Conservation (phyloP, 2,329 filamentous ascomycete species). For the Penicillium sp. region DNA sequence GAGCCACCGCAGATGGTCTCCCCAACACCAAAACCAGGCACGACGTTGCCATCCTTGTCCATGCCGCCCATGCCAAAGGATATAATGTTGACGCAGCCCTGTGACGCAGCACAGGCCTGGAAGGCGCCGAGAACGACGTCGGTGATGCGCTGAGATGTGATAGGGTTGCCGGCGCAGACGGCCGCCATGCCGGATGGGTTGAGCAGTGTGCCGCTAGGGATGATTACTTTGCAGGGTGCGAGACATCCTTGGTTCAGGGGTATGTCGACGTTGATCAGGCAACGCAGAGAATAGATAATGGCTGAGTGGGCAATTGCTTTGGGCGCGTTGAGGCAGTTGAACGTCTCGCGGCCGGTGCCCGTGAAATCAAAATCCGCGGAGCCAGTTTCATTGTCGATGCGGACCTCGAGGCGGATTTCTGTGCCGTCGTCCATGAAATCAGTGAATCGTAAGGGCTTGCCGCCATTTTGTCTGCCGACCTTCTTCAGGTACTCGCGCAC, state of each 20-base stretch:
- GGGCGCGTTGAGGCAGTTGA: slow-evolving; percentile 35
- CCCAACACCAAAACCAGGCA: background rate
- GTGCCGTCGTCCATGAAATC: slow-evolving; percentile 44
- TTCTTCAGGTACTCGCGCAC: slow-evolving; percentile 29
- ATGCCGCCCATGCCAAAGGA: background rate
- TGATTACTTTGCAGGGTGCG: slow-evolving; percentile 21
- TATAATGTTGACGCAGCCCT: slow-evolving; percentile 19
- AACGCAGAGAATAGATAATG: slow-evolving; percentile 29
- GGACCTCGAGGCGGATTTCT: slow-evolving; percentile 30
- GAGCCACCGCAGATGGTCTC: background rate
- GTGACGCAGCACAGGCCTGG: slow-evolving; percentile 14
- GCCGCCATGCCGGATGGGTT: slow-evolving; percentile 21
- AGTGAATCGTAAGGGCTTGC: slow-evolving; percentile 20
- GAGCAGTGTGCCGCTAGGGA: slow-evolving; percentile 25
- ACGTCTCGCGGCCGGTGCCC: slow-evolving; percentile 34
- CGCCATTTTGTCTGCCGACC: slow-evolving; percentile 15
- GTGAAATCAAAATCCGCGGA: slow-evolving; percentile 38
- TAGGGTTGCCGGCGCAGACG: slow-evolving; percentile 2
- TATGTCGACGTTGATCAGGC: slow-evolving; percentile 26
- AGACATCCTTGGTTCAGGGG: slow-evolving; percentile 32
- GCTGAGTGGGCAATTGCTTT: slow-evolving; percentile 34
- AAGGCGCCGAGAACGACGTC: slow-evolving; percentile 23
- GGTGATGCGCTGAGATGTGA: slow-evolving; percentile 17
- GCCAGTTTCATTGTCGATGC: slow-evolving; percentile 31
- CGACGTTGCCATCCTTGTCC: background rate